phyloP scores from a whole-genome alignment of 768 basidiomycete genomes.

The Thelephora ganbajun region DNA sequence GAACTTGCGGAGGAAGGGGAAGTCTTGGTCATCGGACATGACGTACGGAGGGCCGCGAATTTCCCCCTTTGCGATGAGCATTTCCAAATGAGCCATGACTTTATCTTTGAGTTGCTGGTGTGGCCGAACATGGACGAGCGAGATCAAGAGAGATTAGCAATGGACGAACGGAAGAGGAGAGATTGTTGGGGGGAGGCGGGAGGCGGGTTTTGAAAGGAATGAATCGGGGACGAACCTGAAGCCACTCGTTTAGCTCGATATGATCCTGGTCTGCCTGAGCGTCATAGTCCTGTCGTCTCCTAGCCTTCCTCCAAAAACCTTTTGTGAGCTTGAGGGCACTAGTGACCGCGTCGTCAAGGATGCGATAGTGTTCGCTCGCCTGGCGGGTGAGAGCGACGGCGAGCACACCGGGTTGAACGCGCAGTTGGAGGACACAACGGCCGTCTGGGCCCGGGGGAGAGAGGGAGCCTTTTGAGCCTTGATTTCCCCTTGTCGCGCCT shows the following conservation, averaged over 20 bases:
- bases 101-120: constrained; percentile 73
- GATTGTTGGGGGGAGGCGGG: too few relatives aligned
- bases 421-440: constrained; percentile 64
- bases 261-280: constrained; percentile 78
- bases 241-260: constrained; percentile 81
- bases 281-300: constrained; percentile 75
- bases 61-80: constrained; percentile 80
- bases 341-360: constrained; percentile 65
- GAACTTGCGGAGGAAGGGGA: constrained; percentile 69
- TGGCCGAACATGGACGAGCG: background rate
- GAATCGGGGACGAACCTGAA: constrained; percentile 13
- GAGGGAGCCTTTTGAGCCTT: constrained; percentile 73
- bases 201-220: too few relatives aligned
- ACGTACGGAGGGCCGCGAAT: constrained; percentile 72
- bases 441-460: constrained; percentile 60
- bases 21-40: constrained; percentile 70
- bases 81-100: constrained; percentile 77
- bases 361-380: constrained; percentile 74
- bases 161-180: background rate
- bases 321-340: constrained; percentile 74
- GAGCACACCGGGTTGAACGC: constrained; percentile 74
- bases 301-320: constrained; percentile 68
- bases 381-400: constrained; percentile 62
- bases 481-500: constrained; percentile 73
- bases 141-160: background rate